phyloP scores from a whole-genome alignment of 2,329 filamentous ascomycete genomes.

The Penicillium sp. region DNA sequence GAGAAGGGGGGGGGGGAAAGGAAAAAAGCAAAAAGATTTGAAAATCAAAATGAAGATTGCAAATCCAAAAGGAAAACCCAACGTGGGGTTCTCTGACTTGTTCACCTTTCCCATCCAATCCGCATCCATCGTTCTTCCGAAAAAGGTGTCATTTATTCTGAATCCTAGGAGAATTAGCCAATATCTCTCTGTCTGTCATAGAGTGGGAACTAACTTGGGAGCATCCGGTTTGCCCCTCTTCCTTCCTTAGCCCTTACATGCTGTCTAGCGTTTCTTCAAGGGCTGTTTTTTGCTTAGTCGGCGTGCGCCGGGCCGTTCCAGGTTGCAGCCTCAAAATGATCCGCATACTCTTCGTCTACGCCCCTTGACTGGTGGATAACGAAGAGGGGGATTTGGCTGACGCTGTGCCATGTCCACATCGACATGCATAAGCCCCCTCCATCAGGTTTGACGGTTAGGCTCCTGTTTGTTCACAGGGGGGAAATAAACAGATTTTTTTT shows the following conservation, averaged over 20 bases:
- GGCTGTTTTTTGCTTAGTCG: conserved; percentile 34
- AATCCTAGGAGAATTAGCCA: conserved; percentile 20
- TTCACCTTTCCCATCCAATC: conserved; percentile 23
- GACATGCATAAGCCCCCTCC: conserved; percentile 38
- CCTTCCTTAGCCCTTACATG: conserved; percentile 12
- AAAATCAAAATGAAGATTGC: neutral
- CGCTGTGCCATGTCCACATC: conserved; percentile 32
- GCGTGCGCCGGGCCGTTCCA: conserved; percentile 48
- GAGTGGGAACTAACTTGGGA: conserved; percentile 2
- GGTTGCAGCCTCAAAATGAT: conserved; percentile 46
- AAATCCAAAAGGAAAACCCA: conserved; percentile 1
- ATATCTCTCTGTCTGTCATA: conserved; percentile 8
- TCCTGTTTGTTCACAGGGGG: conserved; percentile 33
- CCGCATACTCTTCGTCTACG: conserved; percentile 36
- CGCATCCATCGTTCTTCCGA: conserved; percentile 16
- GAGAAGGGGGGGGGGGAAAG: neutral
- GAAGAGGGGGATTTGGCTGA: conserved; percentile 33
- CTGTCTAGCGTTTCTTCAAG: conserved; percentile 37
- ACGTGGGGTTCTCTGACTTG: conserved; percentile 31
- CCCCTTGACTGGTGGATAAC: conserved; percentile 34
- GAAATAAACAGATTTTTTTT: conserved; percentile 3
- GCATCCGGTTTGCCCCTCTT: conserved; percentile 10
- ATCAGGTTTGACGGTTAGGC: conserved; percentile 39
- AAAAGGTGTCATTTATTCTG: conserved; percentile 19
- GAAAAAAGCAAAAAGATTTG: neutral